These are phyloP conservation scores for Solanum okadae DNA, from an alignment of 257 asterid genomes.

Conservation along the genomic window DNA sequence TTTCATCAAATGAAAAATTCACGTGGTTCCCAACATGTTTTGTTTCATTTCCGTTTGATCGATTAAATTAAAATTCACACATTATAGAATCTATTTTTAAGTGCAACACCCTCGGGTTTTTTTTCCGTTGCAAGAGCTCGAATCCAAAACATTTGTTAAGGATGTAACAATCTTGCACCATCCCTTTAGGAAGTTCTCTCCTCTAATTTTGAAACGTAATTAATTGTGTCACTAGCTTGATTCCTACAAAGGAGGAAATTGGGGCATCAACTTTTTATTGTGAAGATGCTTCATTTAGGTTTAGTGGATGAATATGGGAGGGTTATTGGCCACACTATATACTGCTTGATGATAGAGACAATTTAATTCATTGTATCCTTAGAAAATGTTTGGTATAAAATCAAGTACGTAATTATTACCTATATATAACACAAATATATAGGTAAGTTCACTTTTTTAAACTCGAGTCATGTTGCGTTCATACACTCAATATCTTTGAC, in stretches of 20 bases:
- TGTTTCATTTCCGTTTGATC: background rate
- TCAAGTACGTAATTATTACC: background rate
- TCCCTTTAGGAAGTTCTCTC: background rate
- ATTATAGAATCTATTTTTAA: background rate
- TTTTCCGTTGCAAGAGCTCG: too few species aligned
- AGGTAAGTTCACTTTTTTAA: background rate
- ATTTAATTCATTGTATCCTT: background rate
- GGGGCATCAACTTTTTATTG: background rate
- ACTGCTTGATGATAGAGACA: background rate
- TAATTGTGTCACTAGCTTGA: background rate
- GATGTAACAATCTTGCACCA: background rate
- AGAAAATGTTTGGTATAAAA: background rate
- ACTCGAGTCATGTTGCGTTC: background rate
- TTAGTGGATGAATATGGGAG: background rate
- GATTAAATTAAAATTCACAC: background rate
- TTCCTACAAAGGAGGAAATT: background rate
- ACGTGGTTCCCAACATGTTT: slow-evolving; percentile 27
- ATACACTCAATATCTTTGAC: background rate
- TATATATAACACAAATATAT: background rate
- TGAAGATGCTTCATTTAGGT: background rate
- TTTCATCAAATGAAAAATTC: slow-evolving; percentile 11
- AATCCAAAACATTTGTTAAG: background rate
- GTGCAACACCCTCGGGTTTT: rapidly evolving
- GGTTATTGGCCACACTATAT: background rate
- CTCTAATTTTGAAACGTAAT: background rate